Conservation (phyloP, 2,329 filamentous ascomycete genomes). For the Monosporascus sp. region DNA sequence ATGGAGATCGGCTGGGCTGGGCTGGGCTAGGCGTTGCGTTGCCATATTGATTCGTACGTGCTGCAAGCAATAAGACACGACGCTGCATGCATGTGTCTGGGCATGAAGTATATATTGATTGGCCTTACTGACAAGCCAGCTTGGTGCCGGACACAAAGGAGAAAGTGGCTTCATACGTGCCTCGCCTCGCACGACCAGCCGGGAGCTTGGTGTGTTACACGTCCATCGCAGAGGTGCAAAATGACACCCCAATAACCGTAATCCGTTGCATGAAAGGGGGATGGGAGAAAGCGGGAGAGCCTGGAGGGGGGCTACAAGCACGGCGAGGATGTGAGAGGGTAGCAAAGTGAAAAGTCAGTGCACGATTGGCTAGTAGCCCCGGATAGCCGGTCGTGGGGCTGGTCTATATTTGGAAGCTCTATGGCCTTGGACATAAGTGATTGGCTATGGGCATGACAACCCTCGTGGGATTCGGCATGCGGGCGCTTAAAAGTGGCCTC, state of each 20-base stretch:
- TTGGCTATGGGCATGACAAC: slow-evolving; percentile 8
- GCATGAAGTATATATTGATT: background rate
- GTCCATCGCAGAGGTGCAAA: background rate
- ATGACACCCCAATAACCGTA: background rate
- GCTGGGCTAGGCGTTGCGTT: background rate
- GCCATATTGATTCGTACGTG: background rate
- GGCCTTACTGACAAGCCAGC: background rate
- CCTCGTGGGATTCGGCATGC: slow-evolving; percentile 9
- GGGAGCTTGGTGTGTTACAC: background rate
- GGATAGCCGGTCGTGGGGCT: background rate
- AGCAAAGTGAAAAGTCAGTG: slow-evolving; percentile 1
- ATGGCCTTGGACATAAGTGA: slow-evolving; percentile 1
- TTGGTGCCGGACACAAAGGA: background rate
- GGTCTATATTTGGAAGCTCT: slow-evolving; percentile 14
- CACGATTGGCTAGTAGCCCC: background rate
- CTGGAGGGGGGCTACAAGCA: no score
- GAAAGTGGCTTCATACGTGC: background rate
- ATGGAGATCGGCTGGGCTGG: background rate
- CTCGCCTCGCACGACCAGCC: background rate
- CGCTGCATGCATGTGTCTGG: background rate
- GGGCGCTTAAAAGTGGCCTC: slow-evolving; percentile 14
- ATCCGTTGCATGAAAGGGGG: background rate
- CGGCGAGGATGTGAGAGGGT: slow-evolving; percentile 2
- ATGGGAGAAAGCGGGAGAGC: background rate
- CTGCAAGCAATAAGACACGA: background rate